Evolutionary conservation across 164 flowering plant genomes (phyloP), one percentile per base, ranked within the genome.

Genomic region (Berberis vulgaris): DNA sequence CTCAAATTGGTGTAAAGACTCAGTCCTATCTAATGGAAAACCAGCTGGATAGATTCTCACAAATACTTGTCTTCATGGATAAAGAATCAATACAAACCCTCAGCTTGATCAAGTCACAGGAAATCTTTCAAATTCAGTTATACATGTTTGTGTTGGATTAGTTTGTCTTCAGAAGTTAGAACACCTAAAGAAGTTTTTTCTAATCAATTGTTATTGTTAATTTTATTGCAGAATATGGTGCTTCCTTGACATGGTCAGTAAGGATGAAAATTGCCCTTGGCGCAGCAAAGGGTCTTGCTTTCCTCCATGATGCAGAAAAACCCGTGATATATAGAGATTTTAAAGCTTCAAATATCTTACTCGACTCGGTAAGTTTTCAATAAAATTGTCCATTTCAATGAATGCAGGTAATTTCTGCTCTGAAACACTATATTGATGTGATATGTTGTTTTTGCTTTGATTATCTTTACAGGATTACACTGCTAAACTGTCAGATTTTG

Each of bases 401-500:
- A 52, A 11, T 26, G n/a, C 2, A 26, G 26, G 26, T 26, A 26
- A 26, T 26, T 52, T 1, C 7, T 50, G 12, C 54, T 8, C 11
- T n/a, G 12, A 41, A 8, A 43, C 3, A 13, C 41, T 8, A 57
- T 6, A 3, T 3, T 57, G 60, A 42, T 4, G 40, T 8, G 3
- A 40, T 5, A 56, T 1, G 9, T 7, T 56, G 38, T 13, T 56
- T 43, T 26, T 47, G 6, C 3, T 60, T 70, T 5, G n/a, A 45
- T 63, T 49, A 13, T 59, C 9, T 39, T 69, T 67, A 8, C 81
- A 90, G 98, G 89, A 86, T 76, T 86, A 70, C 71, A 84, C 69
- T 1, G 83, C 92, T 1, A 93, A 90, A 71, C 79, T 93, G 4
- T 88, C 98, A 4, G 98, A 93, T 72, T 93, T 93, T 41, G 98